Evolutionary conservation across 1,284 basidiomycete genomes (phyloP).

Genomic region (Melampsora americana): DNA sequence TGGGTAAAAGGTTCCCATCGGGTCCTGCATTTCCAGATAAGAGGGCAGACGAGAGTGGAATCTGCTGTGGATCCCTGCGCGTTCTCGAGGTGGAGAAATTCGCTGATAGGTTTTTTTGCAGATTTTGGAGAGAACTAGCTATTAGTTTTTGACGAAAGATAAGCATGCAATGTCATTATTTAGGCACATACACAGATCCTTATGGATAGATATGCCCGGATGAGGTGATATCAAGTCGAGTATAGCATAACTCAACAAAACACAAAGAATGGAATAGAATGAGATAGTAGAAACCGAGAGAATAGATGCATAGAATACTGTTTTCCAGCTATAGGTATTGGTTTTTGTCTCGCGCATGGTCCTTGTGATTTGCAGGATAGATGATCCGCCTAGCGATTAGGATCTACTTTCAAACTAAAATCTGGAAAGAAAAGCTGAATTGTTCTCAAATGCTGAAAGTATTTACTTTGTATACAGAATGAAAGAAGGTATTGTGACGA

Average conservation of each 20-base stretch:
- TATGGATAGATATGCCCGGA: neutral
- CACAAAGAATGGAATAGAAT: slow-evolving; percentile 12
- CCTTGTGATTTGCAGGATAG: too few relatives aligned
- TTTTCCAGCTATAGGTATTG: too few relatives aligned
- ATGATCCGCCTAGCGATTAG: too few relatives aligned
- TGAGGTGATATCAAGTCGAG: slow-evolving; percentile 21
- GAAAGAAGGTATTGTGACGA: too few relatives aligned
- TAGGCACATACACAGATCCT: neutral
- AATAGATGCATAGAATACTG: neutral
- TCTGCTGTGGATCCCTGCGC: neutral
- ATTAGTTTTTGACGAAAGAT: neutral
- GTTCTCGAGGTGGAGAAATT: neutral
- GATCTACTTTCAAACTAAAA: too few relatives aligned
- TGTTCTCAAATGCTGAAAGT: too few relatives aligned
- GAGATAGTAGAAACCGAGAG: neutral
- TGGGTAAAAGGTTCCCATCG: neutral
- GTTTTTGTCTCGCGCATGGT: too few relatives aligned
- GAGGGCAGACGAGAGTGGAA: slow-evolving; percentile 15
- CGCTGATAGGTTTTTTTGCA: neutral
- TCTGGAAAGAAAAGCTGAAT: too few relatives aligned
- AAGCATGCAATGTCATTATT: too few relatives aligned
- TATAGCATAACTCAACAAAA: slow-evolving; percentile 13
- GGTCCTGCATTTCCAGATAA: slow-evolving; percentile 11
- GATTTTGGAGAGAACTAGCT: neutral
- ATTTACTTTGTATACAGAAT: too few relatives aligned